Evolutionary conservation across 441 rosid genomes (phyloP).

Genomic region (Gossypium gossypioides): DNA sequence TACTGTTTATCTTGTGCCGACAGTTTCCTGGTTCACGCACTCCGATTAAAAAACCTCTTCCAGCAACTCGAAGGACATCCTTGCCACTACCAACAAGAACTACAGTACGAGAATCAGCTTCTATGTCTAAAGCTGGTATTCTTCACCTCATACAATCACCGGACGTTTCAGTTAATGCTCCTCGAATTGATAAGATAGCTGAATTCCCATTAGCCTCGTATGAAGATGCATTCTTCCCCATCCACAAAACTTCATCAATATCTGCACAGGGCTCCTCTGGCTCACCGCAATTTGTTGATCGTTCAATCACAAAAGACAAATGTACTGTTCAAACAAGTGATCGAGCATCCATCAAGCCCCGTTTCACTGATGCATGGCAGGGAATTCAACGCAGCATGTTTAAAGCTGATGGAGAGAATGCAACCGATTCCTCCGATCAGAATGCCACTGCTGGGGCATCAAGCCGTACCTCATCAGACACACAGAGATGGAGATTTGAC

Average conservation of each 20-base stretch:
- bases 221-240: slow-evolving; percentile 56
- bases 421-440: slow-evolving; percentile 68
- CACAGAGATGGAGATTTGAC: slow-evolving; percentile 55
- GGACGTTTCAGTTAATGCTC: slow-evolving; percentile 90
- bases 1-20: slow-evolving; percentile 14
- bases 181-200: slow-evolving; percentile 83
- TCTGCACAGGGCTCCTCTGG: slow-evolving; percentile 62
- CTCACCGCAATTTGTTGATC: slow-evolving; percentile 43
- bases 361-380: slow-evolving; percentile 52
- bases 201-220: slow-evolving; percentile 84
- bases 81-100: slow-evolving; percentile 47
- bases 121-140: slow-evolving; percentile 33
- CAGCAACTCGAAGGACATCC: slow-evolving; percentile 66
- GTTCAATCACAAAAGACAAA: slow-evolving; percentile 81
- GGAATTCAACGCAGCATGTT: slow-evolving; percentile 44
- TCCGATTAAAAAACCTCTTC: slow-evolving; percentile 32
- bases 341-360: slow-evolving; percentile 36
- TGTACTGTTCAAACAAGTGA: slow-evolving; percentile 60
- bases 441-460: slow-evolving; percentile 92
- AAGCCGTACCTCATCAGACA: slow-evolving; percentile 70
- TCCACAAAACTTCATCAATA: slow-evolving; percentile 41
- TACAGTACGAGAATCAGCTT: slow-evolving; percentile 25
- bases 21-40: slow-evolving; percentile 51
- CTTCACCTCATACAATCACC: slow-evolving; percentile 62
- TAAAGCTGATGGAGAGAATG: slow-evolving; percentile 44